Evolutionary conservation across 345 rosid genomes (phyloP).

Genomic region (Camelina sativa): DNA sequence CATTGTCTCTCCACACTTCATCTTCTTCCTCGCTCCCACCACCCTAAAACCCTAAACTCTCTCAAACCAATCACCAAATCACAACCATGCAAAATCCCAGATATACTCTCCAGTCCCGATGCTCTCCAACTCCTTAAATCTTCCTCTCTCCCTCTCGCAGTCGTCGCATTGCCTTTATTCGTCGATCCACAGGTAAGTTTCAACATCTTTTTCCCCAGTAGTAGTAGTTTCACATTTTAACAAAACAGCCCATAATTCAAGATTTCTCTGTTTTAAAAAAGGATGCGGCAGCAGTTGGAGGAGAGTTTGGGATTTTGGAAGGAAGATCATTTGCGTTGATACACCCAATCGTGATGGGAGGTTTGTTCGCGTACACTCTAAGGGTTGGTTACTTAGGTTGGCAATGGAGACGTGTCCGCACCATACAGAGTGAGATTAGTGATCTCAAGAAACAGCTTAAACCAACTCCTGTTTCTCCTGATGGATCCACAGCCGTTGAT

Average conservation of each 20-base stretch:
- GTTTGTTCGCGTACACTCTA: slow-evolving; percentile 64
- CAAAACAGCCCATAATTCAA: background rate
- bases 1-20: slow-evolving; percentile 56
- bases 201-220: background rate
- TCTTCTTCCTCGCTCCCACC: slow-evolving; percentile 41
- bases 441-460: slow-evolving; percentile 76
- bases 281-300: slow-evolving; percentile 83
- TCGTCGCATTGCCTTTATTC: slow-evolving; percentile 64
- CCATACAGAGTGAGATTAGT: slow-evolving; percentile 65
- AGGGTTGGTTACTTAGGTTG: slow-evolving; percentile 88
- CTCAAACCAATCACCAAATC: slow-evolving; percentile 41
- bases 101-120: slow-evolving; percentile 39
- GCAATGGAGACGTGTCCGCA: slow-evolving; percentile 96
- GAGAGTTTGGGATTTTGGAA: slow-evolving; percentile 85
- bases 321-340: slow-evolving; percentile 77
- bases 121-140: slow-evolving; percentile 46
- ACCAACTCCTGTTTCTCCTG: slow-evolving; percentile 70
- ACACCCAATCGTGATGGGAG: slow-evolving; percentile 72
- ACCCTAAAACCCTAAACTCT: slow-evolving; percentile 36
- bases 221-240: background rate
- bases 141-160: slow-evolving; percentile 62
- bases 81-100: slow-evolving; percentile 23
- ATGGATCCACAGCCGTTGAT: slow-evolving; percentile 57
- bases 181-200: slow-evolving; percentile 60
- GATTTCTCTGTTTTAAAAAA: slow-evolving; percentile 35